phyloP scores from a whole-genome alignment of 2,329 filamentous ascomycete genomes.

The Mollisia scopiformis region DNA sequence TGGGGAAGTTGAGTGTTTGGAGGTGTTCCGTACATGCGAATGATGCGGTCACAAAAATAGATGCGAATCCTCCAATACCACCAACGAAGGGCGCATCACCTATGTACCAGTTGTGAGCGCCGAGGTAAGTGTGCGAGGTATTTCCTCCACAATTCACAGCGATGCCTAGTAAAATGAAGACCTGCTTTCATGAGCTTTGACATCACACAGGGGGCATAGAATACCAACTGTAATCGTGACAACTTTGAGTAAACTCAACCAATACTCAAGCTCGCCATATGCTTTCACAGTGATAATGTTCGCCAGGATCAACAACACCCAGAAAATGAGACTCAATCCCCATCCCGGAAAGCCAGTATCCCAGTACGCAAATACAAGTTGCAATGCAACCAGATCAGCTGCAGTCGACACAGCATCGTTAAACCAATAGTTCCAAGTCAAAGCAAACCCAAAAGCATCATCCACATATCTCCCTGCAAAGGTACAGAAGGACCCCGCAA shows the following conservation, averaged over 20 bases:
- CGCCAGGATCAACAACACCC: constrained; percentile 54
- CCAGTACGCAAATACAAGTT: constrained; percentile 64
- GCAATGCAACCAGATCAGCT: constrained; percentile 61
- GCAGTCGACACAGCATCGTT: constrained; percentile 66
- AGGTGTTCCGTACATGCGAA: constrained; percentile 55
- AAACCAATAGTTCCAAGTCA: constrained; percentile 66
- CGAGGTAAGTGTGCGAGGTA: constrained; percentile 55
- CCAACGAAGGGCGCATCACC: constrained; percentile 66
- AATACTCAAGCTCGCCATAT: constrained; percentile 61
- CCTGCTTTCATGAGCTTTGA: constrained; percentile 35
- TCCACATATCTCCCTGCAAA: constrained; percentile 58
- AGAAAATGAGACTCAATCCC: constrained; percentile 64
- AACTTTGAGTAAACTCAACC: constrained; percentile 58
- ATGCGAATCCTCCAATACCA: constrained; percentile 67
- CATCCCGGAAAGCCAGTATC: constrained; percentile 64
- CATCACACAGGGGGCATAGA: background rate
- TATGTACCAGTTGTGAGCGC: constrained; percentile 59
- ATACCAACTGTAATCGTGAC: constrained; percentile 49
- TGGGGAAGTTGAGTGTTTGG: background rate
- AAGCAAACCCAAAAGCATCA: constrained; percentile 55
- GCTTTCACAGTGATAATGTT: constrained; percentile 56
- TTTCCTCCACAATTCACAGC: constrained; percentile 63
- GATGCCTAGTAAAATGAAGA: constrained; percentile 67
- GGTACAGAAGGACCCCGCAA: constrained; percentile 57
- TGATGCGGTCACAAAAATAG: constrained; percentile 63